Conservation (phyloP, 1,284 basidiomycete species). For the Takashimella tepidaria region DNA sequence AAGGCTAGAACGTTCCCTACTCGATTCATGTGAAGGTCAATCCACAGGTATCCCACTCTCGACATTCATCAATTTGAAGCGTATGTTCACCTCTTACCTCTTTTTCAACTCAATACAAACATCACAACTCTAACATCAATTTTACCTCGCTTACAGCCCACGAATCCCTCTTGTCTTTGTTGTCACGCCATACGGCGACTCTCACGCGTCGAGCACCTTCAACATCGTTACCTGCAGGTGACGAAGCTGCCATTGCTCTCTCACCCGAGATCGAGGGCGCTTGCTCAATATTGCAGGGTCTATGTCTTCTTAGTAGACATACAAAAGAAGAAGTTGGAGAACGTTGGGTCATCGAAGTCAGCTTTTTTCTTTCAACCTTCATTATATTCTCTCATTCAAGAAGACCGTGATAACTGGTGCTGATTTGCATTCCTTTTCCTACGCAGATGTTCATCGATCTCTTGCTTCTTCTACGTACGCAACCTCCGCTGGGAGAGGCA, state of each 20-base stretch:
- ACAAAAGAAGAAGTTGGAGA: conserved; percentile 69
- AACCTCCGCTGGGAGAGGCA: conserved; percentile 18
- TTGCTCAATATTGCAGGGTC: conserved; percentile 69
- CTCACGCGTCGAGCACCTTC: conserved; percentile 23
- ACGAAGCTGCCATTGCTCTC: conserved; percentile 25
- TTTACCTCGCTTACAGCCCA: conserved; percentile 22
- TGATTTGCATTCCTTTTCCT: too few relatives aligned
- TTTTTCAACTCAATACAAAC: too few relatives aligned
- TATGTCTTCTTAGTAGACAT: conserved; percentile 62
- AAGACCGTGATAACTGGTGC: too few relatives aligned
- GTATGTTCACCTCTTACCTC: background rate
- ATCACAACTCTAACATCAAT: background rate
- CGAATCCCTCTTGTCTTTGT: conserved; percentile 23
- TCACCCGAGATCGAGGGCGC: conserved; percentile 40
- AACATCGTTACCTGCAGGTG: conserved; percentile 24
- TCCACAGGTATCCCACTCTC: background rate
- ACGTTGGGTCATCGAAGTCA: conserved; percentile 64
- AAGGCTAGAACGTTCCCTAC: conserved; percentile 19
- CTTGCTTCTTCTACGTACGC: conserved; percentile 34
- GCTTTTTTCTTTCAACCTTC: background rate
- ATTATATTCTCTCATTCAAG: background rate
- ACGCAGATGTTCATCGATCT: conserved; percentile 41
- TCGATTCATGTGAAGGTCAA: conserved; percentile 10
- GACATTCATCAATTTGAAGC: background rate
- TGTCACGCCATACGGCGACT: conserved; percentile 31